Base-by-base conservation (phyloP, 2,329 filamentous ascomycete genomes). In the Curvularia lunata region DNA sequence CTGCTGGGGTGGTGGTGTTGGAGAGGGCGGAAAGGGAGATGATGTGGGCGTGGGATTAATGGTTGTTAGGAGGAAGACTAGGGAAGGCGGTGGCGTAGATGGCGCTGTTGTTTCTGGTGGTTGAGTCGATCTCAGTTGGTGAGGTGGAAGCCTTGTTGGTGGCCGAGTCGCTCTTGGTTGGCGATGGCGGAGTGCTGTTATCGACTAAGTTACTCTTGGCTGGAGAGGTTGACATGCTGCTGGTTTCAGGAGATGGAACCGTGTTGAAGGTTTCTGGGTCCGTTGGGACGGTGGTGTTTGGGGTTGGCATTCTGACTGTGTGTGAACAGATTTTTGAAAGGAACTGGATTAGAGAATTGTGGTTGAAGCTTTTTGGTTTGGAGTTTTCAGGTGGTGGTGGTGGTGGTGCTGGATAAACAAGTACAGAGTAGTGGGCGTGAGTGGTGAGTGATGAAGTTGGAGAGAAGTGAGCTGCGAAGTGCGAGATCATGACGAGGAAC, bases 61-160 rank as follows among this genome's bases (percentile, higher is more conserved):
- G 28, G 1, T 48, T 57, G 5, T 18, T 58, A 2, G 61, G 32
- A 0, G 65, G 58, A 1, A 67, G 48, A 3, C 10, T 43, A 1
- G 41, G 49, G 34, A 57, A 64, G 12, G 51, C 53, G 8, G 60
- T 38, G 0, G 45, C 56, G 42, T 61, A 69, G 0, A 5, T 27
- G 30, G 16, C 10, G 42, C 1, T 45, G 42, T 16, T 45, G 25
- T 10, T 37, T 21, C 6, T 21, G 4, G 4, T 23, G 30, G 46
- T 4, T 13, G 19, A 21, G 5, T 19, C 18, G 30, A 8, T n/a
- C 13, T 34, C 32, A 5, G 10, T 6, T 5, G 12, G 28, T 6
- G 30, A 23, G 30, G 21, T 37, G 3, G 10, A 21, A n/a, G 28
- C 4, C 19, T 4, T 23, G 21, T 5, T 23, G 4, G 23, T 41